These are phyloP conservation scores for Boletus vinaceobasis DNA, from an alignment of 768 basidiomycete species.

Conservation along the genomic window DNA sequence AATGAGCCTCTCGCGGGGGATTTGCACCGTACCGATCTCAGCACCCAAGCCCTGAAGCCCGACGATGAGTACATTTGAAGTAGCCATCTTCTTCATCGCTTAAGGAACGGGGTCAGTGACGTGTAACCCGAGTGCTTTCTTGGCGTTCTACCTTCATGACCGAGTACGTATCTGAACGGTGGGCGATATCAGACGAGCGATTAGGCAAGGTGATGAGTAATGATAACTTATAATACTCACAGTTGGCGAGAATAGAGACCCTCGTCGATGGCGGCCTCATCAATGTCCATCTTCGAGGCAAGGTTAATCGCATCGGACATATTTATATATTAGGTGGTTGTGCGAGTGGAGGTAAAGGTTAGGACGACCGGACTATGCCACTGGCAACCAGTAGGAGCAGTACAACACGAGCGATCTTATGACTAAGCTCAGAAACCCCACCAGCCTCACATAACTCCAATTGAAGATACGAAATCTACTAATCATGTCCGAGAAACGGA, in stretches of 20 bases:
- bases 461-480: background rate
- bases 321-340: slow-evolving; percentile 1
- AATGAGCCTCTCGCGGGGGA: background rate
- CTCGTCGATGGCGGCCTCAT: slow-evolving; percentile 88
- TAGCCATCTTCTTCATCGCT: slow-evolving; percentile 99
- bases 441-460: background rate
- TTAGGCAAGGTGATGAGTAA: slow-evolving; percentile 13
- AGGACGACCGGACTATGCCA: background rate
- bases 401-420: background rate
- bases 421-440: slow-evolving; percentile 18
- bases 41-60: slow-evolving; percentile 91
- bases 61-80: slow-evolving; percentile 90
- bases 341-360: slow-evolving; percentile 4
- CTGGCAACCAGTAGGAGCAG: background rate
- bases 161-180: slow-evolving; percentile 78
- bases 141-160: slow-evolving; percentile 75
- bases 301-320: slow-evolving; percentile 39
- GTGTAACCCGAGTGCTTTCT: background rate
- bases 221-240: slow-evolving; percentile 44
- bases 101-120: slow-evolving; percentile 17
- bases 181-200: slow-evolving; percentile 17
- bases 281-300: slow-evolving; percentile 71
- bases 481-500: background rate
- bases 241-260: slow-evolving; percentile 91
- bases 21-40: slow-evolving; percentile 71